Conservation (phyloP, 768 basidiomycete genomes). For the Mycena crocata region DNA sequence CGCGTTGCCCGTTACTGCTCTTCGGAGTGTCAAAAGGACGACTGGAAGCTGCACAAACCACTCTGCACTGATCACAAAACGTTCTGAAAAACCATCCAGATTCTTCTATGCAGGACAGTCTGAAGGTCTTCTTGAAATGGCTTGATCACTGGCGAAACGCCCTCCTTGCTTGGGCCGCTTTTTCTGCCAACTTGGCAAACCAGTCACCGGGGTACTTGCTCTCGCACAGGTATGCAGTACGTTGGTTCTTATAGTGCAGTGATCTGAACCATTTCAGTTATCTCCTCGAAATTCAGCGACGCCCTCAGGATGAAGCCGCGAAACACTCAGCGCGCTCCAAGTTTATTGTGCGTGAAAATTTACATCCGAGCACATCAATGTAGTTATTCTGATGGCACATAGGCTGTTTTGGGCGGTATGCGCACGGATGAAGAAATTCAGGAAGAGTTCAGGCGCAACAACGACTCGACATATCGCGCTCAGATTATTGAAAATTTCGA, state of each 20-base stretch:
- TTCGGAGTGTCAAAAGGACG: constrained; percentile 2
- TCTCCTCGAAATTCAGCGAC: constrained; percentile 3
- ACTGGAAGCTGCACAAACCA: constrained; percentile 11
- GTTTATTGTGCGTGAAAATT: constrained; percentile 1
- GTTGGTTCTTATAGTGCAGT: not conserved
- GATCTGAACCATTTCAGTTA: not conserved
- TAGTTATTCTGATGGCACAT: not conserved
- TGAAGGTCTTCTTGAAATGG: constrained; percentile 14
- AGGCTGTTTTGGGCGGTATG: constrained; percentile 10
- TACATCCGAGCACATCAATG: not conserved
- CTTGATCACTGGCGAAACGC: constrained; percentile 7
- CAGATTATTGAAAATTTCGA: not conserved
- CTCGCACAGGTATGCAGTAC: not conserved
- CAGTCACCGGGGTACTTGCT: constrained; percentile 1
- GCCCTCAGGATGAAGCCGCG: not conserved
- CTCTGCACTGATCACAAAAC: constrained; percentile 14
- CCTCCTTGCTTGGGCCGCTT: constrained; percentile 8
- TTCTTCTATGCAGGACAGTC: not conserved
- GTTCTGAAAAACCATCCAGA: not conserved
- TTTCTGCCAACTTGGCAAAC: constrained; percentile 7
- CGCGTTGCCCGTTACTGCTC: constrained; percentile 13
- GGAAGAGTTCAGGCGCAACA: not conserved
- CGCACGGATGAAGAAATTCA: not conserved
- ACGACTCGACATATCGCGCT: not conserved
- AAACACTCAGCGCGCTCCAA: constrained; percentile 6